Evolutionary conservation across 2,329 filamentous ascomycete species (phyloP), one percentile per base, ranked within the genome.

Genomic region (Paracoccidioides lutzii): DNA sequence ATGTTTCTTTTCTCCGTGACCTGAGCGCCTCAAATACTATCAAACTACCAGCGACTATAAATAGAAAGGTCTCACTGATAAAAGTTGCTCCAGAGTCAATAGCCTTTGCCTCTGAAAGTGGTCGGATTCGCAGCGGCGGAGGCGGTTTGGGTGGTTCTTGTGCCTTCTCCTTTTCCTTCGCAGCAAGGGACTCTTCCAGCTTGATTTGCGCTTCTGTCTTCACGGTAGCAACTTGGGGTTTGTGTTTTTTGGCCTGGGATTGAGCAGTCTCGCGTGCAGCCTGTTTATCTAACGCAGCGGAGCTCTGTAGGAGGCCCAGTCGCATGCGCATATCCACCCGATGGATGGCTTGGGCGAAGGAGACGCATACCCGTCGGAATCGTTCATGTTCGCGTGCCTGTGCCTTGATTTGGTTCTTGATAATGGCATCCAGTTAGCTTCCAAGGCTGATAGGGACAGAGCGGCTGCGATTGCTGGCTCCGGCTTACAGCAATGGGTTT

Each of bases 41-140:
- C 57, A 85, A 68, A 0, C 78, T 73, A 5, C 80, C 81, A 1
- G 80, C 83, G 10, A 86, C 83, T 3, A 76, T 62, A 61, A 86
- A 85, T 42, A 87, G 75, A 64, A 87, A 87, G 0, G 79, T 71
- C 64, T 87, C 83, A 37, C 81, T 81, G 51, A 84, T 83, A 63
- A 87, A 86, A 59, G 83, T 85, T 3, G 83, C 83, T 3, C 83
- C 83, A 41, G 79, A 78, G 64, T 87, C 83, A 55, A 87, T 85
- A 0, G 83, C 83, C 62, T 85, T 84, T 10, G 79, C 76, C 65
- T 87, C 83, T 2, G 80, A 81, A 9, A 87, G 71, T 6, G 83
- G 83, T 46, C 82, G 73, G 55, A 86, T 85, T 38, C 77, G 76
- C 5, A 79, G 79, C 56, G 73, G 73, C 32, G 67, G 71, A 43